Conservation (phyloP, 2,329 filamentous ascomycete genomes). For the Fulvia fulva region DNA sequence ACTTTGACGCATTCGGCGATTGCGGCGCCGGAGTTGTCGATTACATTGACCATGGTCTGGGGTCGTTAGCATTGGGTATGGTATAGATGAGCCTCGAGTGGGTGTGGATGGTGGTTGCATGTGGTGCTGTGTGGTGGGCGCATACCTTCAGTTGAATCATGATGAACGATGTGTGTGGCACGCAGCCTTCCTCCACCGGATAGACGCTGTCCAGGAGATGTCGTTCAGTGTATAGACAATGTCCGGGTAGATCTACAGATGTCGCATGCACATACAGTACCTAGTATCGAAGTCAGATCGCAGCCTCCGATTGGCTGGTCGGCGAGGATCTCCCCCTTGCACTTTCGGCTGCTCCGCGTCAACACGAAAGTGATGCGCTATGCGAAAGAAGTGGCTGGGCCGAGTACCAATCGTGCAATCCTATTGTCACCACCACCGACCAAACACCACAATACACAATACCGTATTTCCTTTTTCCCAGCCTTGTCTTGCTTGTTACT, state of each 20-base stretch:
- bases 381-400: not conserved
- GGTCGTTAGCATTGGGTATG: not conserved
- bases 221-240: not conserved
- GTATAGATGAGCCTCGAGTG: not conserved
- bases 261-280: not conserved
- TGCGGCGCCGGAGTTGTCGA: constrained; percentile 98
- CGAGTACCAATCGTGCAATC: not conserved
- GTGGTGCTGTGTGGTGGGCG: not conserved
- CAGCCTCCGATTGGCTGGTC: not conserved
- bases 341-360: not conserved
- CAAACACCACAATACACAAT: not conserved
- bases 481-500: not conserved
- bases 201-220: not conserved
- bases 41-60: constrained; percentile 98
- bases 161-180: constrained; percentile 36
- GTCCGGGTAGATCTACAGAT: not conserved
- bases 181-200: not conserved
- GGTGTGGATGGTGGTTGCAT: not conserved
- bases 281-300: not conserved
- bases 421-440: not conserved
- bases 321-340: not conserved
- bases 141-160: constrained; percentile 67
- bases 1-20: constrained; percentile 95
- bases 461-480: not conserved
- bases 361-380: not conserved